Conservation (phyloP, 1,139 yeast species). For the Suzukiozyma palmioleophila region DNA sequence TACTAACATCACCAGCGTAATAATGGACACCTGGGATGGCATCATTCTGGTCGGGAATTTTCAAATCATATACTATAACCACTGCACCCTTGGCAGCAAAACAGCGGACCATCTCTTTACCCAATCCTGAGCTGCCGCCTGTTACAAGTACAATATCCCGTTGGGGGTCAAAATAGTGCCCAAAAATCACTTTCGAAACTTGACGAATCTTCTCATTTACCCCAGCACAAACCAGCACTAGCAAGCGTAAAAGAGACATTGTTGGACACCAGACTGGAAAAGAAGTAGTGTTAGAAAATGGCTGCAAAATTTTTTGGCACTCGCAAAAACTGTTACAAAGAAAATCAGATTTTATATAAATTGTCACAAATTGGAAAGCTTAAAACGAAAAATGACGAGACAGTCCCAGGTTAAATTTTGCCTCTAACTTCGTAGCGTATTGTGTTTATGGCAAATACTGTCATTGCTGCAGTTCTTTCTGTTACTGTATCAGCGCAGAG, state of each 20-base stretch:
- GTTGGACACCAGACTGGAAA: not conserved
- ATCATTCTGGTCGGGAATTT: conserved; percentile 31
- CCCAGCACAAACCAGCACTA: not conserved
- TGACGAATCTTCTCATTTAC: conserved; percentile 27
- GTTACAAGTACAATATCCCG: conserved; percentile 69
- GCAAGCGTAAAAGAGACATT: not conserved
- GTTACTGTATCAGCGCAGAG: too few species aligned
- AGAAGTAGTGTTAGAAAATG: not conserved
- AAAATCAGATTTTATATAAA: too few species aligned
- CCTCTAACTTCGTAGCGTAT: too few species aligned
- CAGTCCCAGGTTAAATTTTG: too few species aligned
- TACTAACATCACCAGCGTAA: conserved; percentile 66
- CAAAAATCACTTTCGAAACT: conserved; percentile 37
- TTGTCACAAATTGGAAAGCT: too few species aligned
- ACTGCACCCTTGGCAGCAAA: conserved; percentile 39
- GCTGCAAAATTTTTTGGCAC: not conserved
- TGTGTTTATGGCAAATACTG: too few species aligned
- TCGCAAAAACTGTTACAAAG: not conserved
- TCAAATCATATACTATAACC: conserved; percentile 64
- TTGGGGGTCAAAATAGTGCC: conserved; percentile 46
- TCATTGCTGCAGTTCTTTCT: too few species aligned
- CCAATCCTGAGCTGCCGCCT: conserved; percentile 80
- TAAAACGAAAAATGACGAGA: too few species aligned
- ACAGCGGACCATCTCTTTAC: conserved; percentile 51
- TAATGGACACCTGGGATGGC: conserved; percentile 44